A percentile compares a stretch with the other conserved stretches of the same genome.
Evolutionary conservation across 176 grass and related monocot species (phyloP).

Genomic region (Oryza longistaminata): DNA sequence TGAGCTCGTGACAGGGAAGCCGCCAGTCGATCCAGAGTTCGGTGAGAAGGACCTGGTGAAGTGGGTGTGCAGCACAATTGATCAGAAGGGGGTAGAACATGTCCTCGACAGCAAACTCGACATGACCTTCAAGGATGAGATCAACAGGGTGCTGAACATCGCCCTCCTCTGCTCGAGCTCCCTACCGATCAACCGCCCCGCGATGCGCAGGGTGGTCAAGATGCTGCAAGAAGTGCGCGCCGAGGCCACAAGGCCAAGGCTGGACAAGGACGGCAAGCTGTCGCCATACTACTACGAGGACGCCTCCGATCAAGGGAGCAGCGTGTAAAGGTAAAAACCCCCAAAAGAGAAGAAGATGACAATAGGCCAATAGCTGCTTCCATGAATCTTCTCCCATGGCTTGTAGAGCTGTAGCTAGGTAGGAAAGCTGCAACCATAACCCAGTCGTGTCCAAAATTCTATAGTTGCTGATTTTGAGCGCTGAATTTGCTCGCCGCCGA

Average conservation of each 20-base stretch:
- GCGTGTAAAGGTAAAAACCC: constrained; percentile 28
- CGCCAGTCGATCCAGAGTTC: constrained; percentile 66
- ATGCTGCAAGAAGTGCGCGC: constrained; percentile 73
- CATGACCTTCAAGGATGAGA: constrained; percentile 55
- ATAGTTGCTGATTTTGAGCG: not conserved
- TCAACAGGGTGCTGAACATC: constrained; percentile 64
- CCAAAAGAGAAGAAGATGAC: not conserved
- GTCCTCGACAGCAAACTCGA: constrained; percentile 67
- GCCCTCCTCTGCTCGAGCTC: constrained; percentile 77
- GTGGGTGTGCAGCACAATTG: constrained; percentile 70
- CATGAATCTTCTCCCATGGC: not conserved
- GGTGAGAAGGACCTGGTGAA: constrained; percentile 93
- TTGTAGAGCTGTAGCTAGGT: not conserved
- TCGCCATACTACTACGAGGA: constrained; percentile 67
- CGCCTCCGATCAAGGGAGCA: constrained; percentile 53
- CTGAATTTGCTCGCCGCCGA: not conserved
- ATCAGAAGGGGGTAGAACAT: constrained; percentile 62
- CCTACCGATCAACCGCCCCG: constrained; percentile 77
- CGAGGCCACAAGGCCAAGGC: constrained; percentile 32
- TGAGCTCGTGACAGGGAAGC: constrained; percentile 76
- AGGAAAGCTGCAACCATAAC: not conserved
- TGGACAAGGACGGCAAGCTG: constrained; percentile 55
- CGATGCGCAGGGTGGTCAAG: constrained; percentile 83
- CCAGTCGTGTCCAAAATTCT: not conserved
- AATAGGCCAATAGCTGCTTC: not conserved